Percentiles rank a stretch among this genome's conserved stretches.
phyloP scores from a whole-genome alignment of 2,329 filamentous ascomycete genomes.

The Xylariaceae sp. region DNA sequence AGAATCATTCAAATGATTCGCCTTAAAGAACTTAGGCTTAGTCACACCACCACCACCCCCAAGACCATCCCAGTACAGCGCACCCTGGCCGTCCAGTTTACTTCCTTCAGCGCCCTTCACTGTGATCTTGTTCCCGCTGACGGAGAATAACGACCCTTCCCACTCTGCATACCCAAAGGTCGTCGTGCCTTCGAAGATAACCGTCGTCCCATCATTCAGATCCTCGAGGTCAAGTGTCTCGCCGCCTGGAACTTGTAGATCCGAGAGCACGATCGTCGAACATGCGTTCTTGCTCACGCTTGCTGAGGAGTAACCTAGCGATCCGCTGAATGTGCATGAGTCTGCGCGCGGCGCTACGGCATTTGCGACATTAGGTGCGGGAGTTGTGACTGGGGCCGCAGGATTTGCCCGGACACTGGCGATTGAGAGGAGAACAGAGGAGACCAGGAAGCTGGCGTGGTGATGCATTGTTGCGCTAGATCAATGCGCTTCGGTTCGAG shows the following conservation, averaged over 20 bases:
- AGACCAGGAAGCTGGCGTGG: not conserved
- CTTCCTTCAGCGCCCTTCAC: slow-evolving; percentile 50
- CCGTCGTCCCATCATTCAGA: slow-evolving; percentile 26
- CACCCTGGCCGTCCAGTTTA: slow-evolving; percentile 53
- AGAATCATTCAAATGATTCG: slow-evolving; percentile 48
- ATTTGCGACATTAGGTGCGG: slow-evolving; percentile 10
- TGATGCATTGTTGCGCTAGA: slow-evolving; percentile 1
- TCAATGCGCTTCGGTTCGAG: too few relatives aligned
- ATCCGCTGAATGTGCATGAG: slow-evolving; percentile 53
- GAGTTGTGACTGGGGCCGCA: slow-evolving; percentile 6
- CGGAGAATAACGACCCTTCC: slow-evolving; percentile 59
- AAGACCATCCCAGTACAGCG: slow-evolving; percentile 58
- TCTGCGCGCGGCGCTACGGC: slow-evolving; percentile 6
- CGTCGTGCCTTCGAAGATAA: slow-evolving; percentile 62
- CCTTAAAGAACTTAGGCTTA: slow-evolving; percentile 63
- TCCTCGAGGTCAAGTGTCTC: slow-evolving; percentile 48
- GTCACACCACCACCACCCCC: slow-evolving; percentile 57
- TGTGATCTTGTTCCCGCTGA: slow-evolving; percentile 54
- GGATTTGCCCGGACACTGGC: not conserved
- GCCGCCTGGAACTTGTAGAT: slow-evolving; percentile 55
- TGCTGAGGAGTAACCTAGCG: slow-evolving; percentile 36
- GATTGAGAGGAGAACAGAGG: not conserved
- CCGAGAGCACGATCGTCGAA: slow-evolving; percentile 49
- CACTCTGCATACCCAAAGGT: slow-evolving; percentile 65
- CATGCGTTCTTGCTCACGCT: slow-evolving; percentile 48